Evolutionary conservation across 257 asterid species (phyloP).

Genomic region (Plantago major): DNA sequence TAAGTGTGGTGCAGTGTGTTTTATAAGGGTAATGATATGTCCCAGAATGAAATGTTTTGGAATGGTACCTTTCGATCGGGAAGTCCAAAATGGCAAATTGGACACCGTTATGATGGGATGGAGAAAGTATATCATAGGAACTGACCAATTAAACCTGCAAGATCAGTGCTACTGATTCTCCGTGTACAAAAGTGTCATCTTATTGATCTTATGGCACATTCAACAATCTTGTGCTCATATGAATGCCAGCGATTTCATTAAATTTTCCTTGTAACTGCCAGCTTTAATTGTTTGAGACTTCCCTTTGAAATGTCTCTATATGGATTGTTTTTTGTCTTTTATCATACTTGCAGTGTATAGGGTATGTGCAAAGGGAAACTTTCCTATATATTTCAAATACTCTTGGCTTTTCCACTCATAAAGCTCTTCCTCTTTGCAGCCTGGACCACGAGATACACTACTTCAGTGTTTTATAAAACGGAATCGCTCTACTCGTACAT

Average conservation of each 20-base stretch:
- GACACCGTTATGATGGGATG: too few species aligned
- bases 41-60: too few species aligned
- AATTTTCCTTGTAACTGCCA: neutral
- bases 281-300: too few species aligned
- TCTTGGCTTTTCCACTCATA: constrained; percentile 1
- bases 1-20: too few species aligned
- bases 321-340: constrained; percentile 7
- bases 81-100: too few species aligned
- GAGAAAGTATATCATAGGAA: neutral
- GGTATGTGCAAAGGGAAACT: constrained; percentile 1
- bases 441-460: constrained; percentile 82
- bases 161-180: neutral
- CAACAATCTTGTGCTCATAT: neutral
- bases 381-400: neutral
- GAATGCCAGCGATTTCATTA: neutral
- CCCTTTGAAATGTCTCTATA: neutral
- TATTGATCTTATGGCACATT: neutral
- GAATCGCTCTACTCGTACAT: constrained; percentile 60
- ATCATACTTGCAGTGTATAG: neutral
- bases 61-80: too few species aligned
- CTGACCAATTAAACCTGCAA: neutral
- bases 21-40: too few species aligned
- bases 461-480: constrained; percentile 84
- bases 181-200: neutral
- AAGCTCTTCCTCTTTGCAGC: constrained; percentile 47